These are phyloP conservation scores for Russula dissimulans DNA, from an alignment of 768 basidiomycete species.

Conservation along the genomic window DNA sequence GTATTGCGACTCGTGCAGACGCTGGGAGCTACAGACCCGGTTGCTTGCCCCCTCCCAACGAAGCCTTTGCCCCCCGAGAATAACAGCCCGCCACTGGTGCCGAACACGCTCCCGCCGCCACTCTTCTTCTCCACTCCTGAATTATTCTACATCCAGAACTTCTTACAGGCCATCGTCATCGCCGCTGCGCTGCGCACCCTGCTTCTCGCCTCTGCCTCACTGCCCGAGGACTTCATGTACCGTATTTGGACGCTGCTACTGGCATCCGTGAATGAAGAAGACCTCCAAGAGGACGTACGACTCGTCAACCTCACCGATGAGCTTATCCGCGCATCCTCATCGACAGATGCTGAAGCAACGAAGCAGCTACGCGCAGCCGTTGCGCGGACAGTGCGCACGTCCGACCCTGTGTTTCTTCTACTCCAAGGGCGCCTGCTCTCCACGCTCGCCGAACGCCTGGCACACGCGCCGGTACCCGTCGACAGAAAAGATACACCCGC, in stretches of 20 bases:
- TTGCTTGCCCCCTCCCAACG: slow-evolving; percentile 20
- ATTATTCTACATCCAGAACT: slow-evolving; percentile 55
- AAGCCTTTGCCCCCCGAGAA: slow-evolving; percentile 12
- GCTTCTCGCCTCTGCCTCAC: slow-evolving; percentile 27
- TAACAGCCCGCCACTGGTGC: background rate
- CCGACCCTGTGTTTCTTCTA: slow-evolving; percentile 59
- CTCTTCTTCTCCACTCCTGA: slow-evolving; percentile 51
- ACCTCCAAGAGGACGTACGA: slow-evolving; percentile 37
- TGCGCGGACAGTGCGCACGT: slow-evolving; percentile 48
- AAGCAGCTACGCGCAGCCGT: slow-evolving; percentile 48
- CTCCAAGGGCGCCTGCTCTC: slow-evolving; percentile 49
- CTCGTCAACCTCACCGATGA: slow-evolving; percentile 67
- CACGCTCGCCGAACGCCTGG: slow-evolving; percentile 28
- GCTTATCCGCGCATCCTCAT: slow-evolving; percentile 45
- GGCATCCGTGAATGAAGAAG: slow-evolving; percentile 40
- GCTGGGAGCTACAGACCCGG: slow-evolving; percentile 37
- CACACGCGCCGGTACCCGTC: slow-evolving; percentile 2
- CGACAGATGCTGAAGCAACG: slow-evolving; percentile 37
- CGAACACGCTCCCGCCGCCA: slow-evolving; percentile 52
- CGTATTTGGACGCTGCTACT: slow-evolving; percentile 61
- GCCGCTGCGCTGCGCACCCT: slow-evolving; percentile 52
- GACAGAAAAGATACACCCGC: slow-evolving; percentile 10
- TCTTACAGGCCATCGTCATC: slow-evolving; percentile 61
- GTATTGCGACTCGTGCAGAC: slow-evolving; percentile 39
- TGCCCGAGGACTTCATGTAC: slow-evolving; percentile 36